These are phyloP conservation scores for Bretschneidera sinensis DNA, from an alignment of 345 rosid species.

Conservation along the genomic window DNA sequence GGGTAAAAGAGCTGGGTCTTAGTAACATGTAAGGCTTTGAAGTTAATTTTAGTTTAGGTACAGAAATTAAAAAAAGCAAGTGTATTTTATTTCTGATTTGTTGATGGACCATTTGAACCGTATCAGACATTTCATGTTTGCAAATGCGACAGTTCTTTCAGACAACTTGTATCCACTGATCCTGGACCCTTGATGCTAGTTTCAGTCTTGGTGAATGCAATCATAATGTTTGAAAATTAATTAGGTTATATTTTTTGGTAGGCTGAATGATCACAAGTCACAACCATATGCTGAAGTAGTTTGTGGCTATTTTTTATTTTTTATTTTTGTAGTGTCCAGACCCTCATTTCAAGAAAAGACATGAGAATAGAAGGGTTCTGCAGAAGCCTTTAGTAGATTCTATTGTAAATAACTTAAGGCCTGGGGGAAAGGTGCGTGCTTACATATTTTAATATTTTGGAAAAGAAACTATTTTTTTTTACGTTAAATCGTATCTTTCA, in stretches of 20 bases:
- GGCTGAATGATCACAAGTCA: not conserved
- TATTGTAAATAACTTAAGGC: constrained; percentile 45
- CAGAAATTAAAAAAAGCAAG: not conserved
- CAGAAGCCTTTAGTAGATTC: constrained; percentile 72
- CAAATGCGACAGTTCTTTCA: constrained; percentile 80
- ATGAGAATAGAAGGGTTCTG: constrained; percentile 87
- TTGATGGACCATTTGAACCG: constrained; percentile 19
- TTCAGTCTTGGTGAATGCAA: constrained; percentile 68
- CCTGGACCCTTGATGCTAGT: constrained; percentile 81
- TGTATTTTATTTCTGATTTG: constrained; percentile 14
- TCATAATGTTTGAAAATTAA: not conserved
- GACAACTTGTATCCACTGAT: constrained; percentile 52
- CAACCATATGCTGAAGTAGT: not conserved
- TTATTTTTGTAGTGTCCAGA: constrained; percentile 84
- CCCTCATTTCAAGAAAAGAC: constrained; percentile 94
- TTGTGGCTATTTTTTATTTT: not conserved
- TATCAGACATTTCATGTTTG: constrained; percentile 76
- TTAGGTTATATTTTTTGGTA: not conserved
- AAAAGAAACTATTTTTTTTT: not conserved
- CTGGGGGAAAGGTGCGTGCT: constrained; percentile 71
- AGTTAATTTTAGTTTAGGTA: constrained; percentile 4
- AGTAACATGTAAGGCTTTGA: constrained; percentile 54
- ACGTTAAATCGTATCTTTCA: no score
- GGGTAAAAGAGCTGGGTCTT: constrained; percentile 76
- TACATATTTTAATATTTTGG: not conserved